Evolutionary conservation across 352 stramenopile genomes (phyloP), one percentile per base, ranked within the genome.

Genomic region (Plasmopara viticola): DNA sequence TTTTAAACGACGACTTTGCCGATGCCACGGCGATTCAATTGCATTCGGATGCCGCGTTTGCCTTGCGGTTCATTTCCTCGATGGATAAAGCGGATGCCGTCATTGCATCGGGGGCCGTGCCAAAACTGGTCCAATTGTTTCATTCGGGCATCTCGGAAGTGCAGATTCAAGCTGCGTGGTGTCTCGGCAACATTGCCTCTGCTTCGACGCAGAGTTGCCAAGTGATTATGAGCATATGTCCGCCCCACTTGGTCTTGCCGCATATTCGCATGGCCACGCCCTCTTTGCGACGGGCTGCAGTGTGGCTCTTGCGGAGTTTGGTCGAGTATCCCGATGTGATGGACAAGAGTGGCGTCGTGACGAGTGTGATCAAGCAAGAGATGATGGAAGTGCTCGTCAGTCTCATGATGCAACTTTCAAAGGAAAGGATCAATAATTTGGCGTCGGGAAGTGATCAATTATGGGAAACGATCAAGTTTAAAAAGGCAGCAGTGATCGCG

Each of bases 101-200:
- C n/a, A 77, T 94, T 41, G 62, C 86, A 48, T 66, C 73, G 0
- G 84, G 84, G 30, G 81, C 78, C 0, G 72, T 92, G 17, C 80
- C 81, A 0, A 80, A 87, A 51, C 71, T 94, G 37, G 81, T 91
- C 40, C 71, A 90, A 56, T 66, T 94, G 17, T 89, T 94, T 64
- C 80, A 92, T 53, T 87, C 74, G 12, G 84, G 84, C 20, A 87
- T 94, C 47, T 92, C 84, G 28, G 84, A 94, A 60, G 64, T 94
- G 47, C 84, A 94, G 60, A 90, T 94, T 64, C 84, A 94, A 48
- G 81, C 81, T 2, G 81, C 84, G 17, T 94, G 84, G 84, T 91
- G 81, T 62, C 70, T 94, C 5, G 84, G 84, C 17, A 94, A 94
- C 53, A 85, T 94, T 29, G 81, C 84, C 40, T 88, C 77, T 34